Base-by-base conservation (phyloP, 1,139 yeast genomes). In the Casaregolazyma lundiana region DNA sequence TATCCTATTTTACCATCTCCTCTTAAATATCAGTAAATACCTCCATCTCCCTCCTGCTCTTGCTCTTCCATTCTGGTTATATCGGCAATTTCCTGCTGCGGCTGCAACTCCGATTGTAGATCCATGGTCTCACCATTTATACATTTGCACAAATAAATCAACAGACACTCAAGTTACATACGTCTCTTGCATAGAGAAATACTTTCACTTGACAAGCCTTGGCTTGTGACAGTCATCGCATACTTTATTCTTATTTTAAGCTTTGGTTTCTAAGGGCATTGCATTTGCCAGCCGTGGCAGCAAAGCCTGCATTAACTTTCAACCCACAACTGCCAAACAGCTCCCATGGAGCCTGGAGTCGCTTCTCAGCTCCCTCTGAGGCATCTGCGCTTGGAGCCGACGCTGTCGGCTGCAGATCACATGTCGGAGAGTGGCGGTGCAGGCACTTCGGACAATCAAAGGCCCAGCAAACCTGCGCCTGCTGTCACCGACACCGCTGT, bases 61-160 rank as follows among this genome's bases (percentile, higher is more conserved):
- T 15, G 2, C 13, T 26, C 15, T 11, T n/a, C 15, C 13, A n/a
- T 15, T 15, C 13, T 13, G 32, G 7, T 11, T 4, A 26, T n/a
- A 26, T 26, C 32, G 32, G 32, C 32, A 26, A 26, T 26, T 26
- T 26, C 32, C 32, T 26, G 11, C 13, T 26, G 32, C 32, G 32
- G 32, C 32, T 26, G 11, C 11, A 15, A 26, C 32, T 26, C n/a
- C n/a, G 32, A 26, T 26, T 7, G 32, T 15, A 26, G 32, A 26
- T 26, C 32, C n/a, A n/a, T n/a, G n/a, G 32, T 26, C 32, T 26
- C 32, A 26, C n/a, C n/a, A n/a, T n/a, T n/a, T n/a, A n/a, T n/a
- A n/a, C n/a, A n/a, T n/a, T n/a, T n/a, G n/a, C n/a, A n/a, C n/a
- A n/a, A n/a, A n/a, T n/a, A n/a, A n/a, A n/a, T n/a, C n/a, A n/a